Evolutionary conservation across 108 stramenopile genomes (phyloP).

Genomic region (Bacterosira constricta): DNA sequence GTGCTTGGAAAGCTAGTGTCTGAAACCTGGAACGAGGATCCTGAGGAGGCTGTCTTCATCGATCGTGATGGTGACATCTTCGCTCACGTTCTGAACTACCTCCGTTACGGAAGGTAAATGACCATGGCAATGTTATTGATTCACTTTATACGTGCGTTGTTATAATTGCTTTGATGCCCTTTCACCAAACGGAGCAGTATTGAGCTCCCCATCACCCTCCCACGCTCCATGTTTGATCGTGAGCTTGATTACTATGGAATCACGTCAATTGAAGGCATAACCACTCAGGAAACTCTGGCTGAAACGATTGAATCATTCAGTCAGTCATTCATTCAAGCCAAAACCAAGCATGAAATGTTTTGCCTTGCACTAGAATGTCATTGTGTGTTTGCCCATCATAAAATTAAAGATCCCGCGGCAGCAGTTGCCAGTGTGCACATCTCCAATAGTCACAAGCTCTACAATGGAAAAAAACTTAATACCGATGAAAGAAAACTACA

Average conservation of each 20-base stretch:
- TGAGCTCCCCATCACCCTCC: not conserved
- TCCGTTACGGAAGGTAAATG: slow-evolving; percentile 20
- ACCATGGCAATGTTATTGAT: not conserved
- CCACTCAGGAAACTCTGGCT: not conserved
- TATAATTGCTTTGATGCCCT: not conserved
- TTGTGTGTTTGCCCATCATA: not conserved
- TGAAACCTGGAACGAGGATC: slow-evolving; percentile 24
- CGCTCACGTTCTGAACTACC: slow-evolving; percentile 17
- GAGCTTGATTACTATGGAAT: slow-evolving; percentile 15
- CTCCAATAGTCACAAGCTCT: not conserved
- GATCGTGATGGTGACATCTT: slow-evolving; percentile 19
- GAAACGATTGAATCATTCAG: not conserved
- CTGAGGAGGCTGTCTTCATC: slow-evolving; percentile 14
- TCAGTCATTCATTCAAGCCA: not conserved
- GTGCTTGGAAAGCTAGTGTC: slow-evolving; percentile 26
- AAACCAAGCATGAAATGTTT: not conserved
- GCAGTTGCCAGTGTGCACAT: not conserved
- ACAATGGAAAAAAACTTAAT: not conserved
- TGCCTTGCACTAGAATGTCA: not conserved
- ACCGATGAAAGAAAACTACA: not conserved
- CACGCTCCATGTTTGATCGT: slow-evolving; percentile 1
- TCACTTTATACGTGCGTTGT: not conserved
- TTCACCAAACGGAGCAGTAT: slow-evolving; percentile 1
- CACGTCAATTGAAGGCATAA: not conserved
- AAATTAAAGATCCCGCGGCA: not conserved